These are phyloP conservation scores for Podospora pseudoanserina DNA, from an alignment of 495 filamentous ascomycete genomes.

Conservation along the genomic window DNA sequence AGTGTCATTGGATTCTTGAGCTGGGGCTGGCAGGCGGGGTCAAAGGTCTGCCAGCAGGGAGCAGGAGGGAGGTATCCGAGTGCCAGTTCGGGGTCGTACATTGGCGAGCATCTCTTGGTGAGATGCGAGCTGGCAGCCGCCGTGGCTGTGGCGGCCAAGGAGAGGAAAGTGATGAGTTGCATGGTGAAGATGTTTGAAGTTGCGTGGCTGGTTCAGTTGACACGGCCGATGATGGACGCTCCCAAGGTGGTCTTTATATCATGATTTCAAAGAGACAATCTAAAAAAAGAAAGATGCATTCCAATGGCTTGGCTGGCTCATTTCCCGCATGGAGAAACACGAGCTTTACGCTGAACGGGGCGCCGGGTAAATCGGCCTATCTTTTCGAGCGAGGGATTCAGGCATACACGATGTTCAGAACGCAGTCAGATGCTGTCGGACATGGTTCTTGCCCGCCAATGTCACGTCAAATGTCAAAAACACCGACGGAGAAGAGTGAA, in stretches of 20 bases:
- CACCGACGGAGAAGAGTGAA: not conserved
- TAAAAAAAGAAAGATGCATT: not conserved
- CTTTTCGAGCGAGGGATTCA: no score
- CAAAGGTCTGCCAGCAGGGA: conserved; percentile 30
- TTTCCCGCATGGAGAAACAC: not conserved
- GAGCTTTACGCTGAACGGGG: no score
- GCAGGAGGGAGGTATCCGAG: conserved; percentile 28
- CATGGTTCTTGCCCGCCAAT: not conserved
- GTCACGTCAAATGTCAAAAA: not conserved
- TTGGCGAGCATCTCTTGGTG: conserved; percentile 25
- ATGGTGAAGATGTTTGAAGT: conserved; percentile 4
- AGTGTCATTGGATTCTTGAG: conserved; percentile 22
- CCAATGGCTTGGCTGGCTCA: not conserved
- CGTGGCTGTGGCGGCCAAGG: not conserved
- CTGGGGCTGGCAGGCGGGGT: conserved; percentile 23
- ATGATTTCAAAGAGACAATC: not conserved
- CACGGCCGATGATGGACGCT: not conserved
- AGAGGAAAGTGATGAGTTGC: conserved; percentile 11
- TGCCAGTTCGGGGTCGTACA: conserved; percentile 22
- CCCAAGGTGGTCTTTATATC: not conserved
- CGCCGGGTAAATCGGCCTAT: no score
- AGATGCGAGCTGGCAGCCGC: not conserved
- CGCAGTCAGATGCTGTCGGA: no score
- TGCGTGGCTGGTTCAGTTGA: not conserved
- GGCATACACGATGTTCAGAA: no score